Percentiles rank a stretch among this genome's conserved stretches.
phyloP scores from a whole-genome alignment of 1,139 yeast species.

The Meyerozyma athensensis region DNA sequence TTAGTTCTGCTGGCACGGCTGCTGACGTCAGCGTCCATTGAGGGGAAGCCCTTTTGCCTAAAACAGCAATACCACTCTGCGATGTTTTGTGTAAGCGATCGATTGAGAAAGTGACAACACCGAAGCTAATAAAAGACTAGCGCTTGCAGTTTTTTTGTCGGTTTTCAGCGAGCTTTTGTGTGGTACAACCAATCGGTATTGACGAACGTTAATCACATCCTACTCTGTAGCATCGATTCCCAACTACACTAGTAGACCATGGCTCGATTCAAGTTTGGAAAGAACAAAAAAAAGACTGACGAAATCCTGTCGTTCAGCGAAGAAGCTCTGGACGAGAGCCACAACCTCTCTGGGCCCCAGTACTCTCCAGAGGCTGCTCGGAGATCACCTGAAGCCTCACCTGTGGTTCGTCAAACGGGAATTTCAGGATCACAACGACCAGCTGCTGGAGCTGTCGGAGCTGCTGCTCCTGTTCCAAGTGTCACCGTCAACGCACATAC shows the following conservation, averaged over 20 bases:
- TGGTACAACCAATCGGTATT: neutral
- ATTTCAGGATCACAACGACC: neutral
- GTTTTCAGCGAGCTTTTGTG: neutral
- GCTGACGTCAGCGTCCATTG: neutral
- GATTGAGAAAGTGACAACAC: conserved; percentile 1
- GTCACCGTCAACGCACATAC: conserved; percentile 20
- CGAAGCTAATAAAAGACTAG: neutral
- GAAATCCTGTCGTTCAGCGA: conserved; percentile 4
- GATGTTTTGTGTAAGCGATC: conserved; percentile 2
- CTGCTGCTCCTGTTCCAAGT: conserved; percentile 1
- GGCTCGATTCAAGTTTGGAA: conserved; percentile 18
- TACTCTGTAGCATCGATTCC: too few relatives aligned
- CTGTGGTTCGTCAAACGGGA: neutral
- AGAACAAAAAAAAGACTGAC: conserved; percentile 12
- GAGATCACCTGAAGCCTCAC: neutral
- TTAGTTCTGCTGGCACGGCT: too few relatives aligned
- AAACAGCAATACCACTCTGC: neutral
- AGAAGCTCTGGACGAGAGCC: conserved; percentile 1
- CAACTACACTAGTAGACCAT: conserved; percentile 6
- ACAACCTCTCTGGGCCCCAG: too few relatives aligned
- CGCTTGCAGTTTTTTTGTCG: neutral
- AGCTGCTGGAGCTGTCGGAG: neutral
- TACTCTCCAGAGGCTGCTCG: neutral
- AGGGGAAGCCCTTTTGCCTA: conserved; percentile 3
- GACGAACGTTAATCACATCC: neutral